These are phyloP conservation scores for Metschnikowia matae DNA, from an alignment of 805 yeast genomes.

Conservation along the genomic window DNA sequence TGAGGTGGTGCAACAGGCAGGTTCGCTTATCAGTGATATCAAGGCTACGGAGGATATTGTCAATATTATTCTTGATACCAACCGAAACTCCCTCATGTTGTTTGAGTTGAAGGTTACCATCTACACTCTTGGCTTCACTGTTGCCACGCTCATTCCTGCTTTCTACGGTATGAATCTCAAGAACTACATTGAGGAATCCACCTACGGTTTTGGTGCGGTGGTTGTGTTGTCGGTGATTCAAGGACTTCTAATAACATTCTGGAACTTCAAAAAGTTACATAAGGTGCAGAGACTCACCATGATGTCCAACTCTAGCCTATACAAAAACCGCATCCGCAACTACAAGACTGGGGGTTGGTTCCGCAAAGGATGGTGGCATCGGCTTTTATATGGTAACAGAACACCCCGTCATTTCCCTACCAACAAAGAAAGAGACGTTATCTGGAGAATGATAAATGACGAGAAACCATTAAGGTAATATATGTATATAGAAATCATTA, in stretches of 20 bases:
- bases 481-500: conserved; percentile 3
- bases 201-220: conserved; percentile 58
- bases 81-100: conserved; percentile 84
- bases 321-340: conserved; percentile 9
- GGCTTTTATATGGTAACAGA: conserved; percentile 25
- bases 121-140: conserved; percentile 79
- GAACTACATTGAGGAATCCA: conserved; percentile 69
- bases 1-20: conserved; percentile 89
- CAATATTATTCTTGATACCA: conserved; percentile 85
- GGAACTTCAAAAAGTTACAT: conserved; percentile 53
- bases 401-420: conserved; percentile 32
- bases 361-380: conserved; percentile 12
- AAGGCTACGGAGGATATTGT: conserved; percentile 90
- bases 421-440: conserved; percentile 32
- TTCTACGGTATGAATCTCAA: conserved; percentile 86
- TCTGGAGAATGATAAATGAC: conserved; percentile 44
- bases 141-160: conserved; percentile 82
- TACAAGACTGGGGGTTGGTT: conserved; percentile 5
- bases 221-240: conserved; percentile 47
- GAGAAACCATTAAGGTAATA: conserved; percentile 17
- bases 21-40: conserved; percentile 75
- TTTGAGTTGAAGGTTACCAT: conserved; percentile 79
- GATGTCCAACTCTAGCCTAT: conserved; percentile 29
- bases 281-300: conserved; percentile 66
- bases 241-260: conserved; percentile 51